Evolutionary conservation across 805 yeast species (phyloP), one percentile per base, ranked within the genome.

Genomic region (Candida koratica): DNA sequence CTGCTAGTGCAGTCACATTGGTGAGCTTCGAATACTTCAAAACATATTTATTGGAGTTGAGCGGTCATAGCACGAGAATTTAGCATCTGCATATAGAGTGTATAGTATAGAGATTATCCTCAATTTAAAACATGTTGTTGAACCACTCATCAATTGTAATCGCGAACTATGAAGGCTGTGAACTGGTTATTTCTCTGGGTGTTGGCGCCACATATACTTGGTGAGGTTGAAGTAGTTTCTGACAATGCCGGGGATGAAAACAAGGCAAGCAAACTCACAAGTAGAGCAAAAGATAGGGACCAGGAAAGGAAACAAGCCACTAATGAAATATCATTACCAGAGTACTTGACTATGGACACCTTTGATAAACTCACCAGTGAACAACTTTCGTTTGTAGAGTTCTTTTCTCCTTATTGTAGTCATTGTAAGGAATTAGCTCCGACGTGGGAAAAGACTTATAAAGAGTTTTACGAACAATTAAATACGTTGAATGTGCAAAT

Each of bases 1-100:
- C 98, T 3, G 89, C 96, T 1, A 77, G 88, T 48, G 97, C 97
- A 1, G 86, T 90, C n/a, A 93, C 98, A 2, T 68, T 93, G 48
- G 88, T 90, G 7, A 84, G 95, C 18, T 93, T 85, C 58, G 98
- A 93, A 54, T 83, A 81, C 55, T 73, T 83, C 56, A 78, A 77
- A 54, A 68, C 71, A 25, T 75, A 74, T 50, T 63, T 81, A 43
- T 48, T 65, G 35, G 61, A 55, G 30, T 45, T 58, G 4, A 39
- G 36, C 27, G 40, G 40, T 14, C 37, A 32, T 27, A 13, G 6
- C 9, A n/a, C 25, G 17, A 17, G 17, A 22, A 11, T 30, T 16
- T 31, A 23, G 32, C 25, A 29, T 29, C 6, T 24, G 6, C 26
- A n/a, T 24, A 20, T n/a, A n/a, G n/a, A n/a, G n/a, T n/a, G n/a